phyloP scores from a whole-genome alignment of 176 grass and related monocot genomes.

The Zea luxurians region DNA sequence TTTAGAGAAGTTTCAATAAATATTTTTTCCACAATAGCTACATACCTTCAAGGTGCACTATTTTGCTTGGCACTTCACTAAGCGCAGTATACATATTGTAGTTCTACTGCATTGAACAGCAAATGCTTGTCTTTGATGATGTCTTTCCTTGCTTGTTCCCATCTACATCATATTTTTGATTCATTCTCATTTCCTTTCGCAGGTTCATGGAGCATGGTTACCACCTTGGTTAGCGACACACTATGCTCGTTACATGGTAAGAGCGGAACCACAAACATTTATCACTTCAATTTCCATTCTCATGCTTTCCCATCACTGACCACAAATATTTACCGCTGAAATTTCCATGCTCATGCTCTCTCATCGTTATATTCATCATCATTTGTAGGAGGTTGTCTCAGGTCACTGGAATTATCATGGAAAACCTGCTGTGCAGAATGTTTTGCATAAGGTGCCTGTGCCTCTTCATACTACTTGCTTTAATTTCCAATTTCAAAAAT shows the following conservation, averaged over 20 bases:
- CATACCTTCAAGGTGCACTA: conserved; percentile 10
- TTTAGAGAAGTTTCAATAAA: conserved; percentile 16
- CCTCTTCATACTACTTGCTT: not conserved
- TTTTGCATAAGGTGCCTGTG: conserved; percentile 58
- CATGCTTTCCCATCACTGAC: not conserved
- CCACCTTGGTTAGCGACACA: conserved; percentile 85
- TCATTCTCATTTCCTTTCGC: conserved; percentile 13
- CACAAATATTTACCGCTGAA: not conserved
- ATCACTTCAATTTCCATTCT: not conserved
- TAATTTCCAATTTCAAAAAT: conserved; percentile 30
- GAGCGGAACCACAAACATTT: conserved; percentile 6
- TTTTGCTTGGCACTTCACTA: not conserved
- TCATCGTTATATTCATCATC: conserved; percentile 1
- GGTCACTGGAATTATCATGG: conserved; percentile 76
- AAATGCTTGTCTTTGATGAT: conserved; percentile 6
- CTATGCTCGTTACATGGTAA: conserved; percentile 54
- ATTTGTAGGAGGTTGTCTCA: conserved; percentile 67
- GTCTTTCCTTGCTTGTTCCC: not conserved
- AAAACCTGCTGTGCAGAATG: conserved; percentile 62
- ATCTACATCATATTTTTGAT: conserved; percentile 18
- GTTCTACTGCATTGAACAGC: conserved; percentile 6
- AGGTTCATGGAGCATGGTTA: conserved; percentile 98
- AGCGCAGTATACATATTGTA: not conserved
- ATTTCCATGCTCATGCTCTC: conserved; percentile 10
- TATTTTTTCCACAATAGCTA: conserved; percentile 22